phyloP scores from a whole-genome alignment of 2,329 filamentous ascomycete species.

The Neonectria faginata region DNA sequence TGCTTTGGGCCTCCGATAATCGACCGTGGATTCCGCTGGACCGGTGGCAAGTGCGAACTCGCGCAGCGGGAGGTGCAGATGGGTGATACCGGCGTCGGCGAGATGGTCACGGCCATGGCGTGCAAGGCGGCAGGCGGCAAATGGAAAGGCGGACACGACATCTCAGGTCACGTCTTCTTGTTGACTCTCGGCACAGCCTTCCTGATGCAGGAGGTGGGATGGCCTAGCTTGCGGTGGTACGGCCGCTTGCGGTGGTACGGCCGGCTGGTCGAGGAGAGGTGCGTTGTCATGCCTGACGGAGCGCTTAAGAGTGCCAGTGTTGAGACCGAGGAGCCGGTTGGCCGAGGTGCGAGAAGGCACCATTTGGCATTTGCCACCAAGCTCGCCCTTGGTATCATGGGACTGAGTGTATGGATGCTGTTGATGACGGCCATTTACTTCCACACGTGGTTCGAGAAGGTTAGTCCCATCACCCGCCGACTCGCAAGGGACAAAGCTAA shows the following conservation, averaged over 20 bases:
- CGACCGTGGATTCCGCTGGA: constrained; percentile 89
- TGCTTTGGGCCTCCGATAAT: constrained; percentile 93
- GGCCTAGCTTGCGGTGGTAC: constrained; percentile 61
- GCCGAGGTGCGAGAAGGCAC: constrained; percentile 40
- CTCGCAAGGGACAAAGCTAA: constrained; percentile 34
- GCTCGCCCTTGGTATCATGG: constrained; percentile 73
- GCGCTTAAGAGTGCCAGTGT: constrained; percentile 70
- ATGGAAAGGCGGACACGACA: constrained; percentile 96
- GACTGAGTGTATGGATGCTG: constrained; percentile 91
- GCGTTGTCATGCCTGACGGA: constrained; percentile 74
- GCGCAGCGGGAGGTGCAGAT: constrained; percentile 60
- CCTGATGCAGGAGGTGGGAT: constrained; percentile 82
- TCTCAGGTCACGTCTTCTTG: constrained; percentile 94
- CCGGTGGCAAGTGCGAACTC: constrained; percentile 84
- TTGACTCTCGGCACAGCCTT: constrained; percentile 87
- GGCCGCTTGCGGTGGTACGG: constrained; percentile 54
- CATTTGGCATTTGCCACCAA: constrained; percentile 61
- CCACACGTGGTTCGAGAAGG: constrained; percentile 99
- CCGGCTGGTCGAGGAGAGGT: constrained; percentile 68
- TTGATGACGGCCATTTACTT: constrained; percentile 99
- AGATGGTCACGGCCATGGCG: constrained; percentile 77
- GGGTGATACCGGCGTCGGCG: constrained; percentile 59
- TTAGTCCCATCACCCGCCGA: constrained; percentile 52
- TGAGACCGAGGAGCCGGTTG: constrained; percentile 52
- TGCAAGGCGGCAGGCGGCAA: constrained; percentile 85